These are phyloP conservation scores for Colletotrichum paranaense DNA, from an alignment of 2,329 filamentous ascomycete genomes.

Conservation along the genomic window DNA sequence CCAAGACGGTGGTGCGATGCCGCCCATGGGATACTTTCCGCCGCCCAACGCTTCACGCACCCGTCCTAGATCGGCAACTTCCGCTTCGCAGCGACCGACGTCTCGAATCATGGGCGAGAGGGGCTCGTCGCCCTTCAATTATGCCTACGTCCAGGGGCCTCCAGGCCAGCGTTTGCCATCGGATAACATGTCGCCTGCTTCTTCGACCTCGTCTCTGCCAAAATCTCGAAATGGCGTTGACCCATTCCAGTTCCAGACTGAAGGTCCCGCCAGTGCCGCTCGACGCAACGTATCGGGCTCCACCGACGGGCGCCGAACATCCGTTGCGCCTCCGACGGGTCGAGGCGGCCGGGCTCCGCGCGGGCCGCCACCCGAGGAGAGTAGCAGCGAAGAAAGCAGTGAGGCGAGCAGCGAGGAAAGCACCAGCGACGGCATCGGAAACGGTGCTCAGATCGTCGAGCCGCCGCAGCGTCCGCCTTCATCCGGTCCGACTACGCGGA, in stretches of 20 bases:
- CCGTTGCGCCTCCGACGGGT: conserved; percentile 42
- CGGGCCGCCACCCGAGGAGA: conserved; percentile 44
- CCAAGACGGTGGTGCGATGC: conserved; percentile 50
- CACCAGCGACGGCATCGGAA: conserved; percentile 50
- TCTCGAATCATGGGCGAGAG: conserved; percentile 48
- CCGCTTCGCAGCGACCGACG: conserved; percentile 51
- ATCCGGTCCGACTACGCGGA: background rate
- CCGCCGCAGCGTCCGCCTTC: conserved; percentile 33
- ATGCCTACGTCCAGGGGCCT: conserved; percentile 54
- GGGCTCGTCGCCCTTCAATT: conserved; percentile 56
- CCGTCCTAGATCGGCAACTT: conserved; percentile 55
- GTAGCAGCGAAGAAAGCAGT: conserved; percentile 43
- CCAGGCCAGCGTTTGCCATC: conserved; percentile 55
- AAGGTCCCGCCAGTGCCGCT: conserved; percentile 51
- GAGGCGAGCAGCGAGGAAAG: conserved; percentile 45
- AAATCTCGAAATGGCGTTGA: conserved; percentile 48
- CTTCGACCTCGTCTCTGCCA: conserved; percentile 44
- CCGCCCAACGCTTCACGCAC: conserved; percentile 55
- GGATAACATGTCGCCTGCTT: conserved; percentile 47
- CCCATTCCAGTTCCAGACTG: conserved; percentile 66
- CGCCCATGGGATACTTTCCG: conserved; percentile 64
- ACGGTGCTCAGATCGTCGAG: conserved; percentile 48
- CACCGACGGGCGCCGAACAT: conserved; percentile 42
- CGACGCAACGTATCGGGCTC: conserved; percentile 52
- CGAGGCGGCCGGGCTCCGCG: conserved; percentile 47